These are phyloP conservation scores for Phytophthora palmivora DNA, from an alignment of 352 stramenopile genomes.

Conservation along the genomic window DNA sequence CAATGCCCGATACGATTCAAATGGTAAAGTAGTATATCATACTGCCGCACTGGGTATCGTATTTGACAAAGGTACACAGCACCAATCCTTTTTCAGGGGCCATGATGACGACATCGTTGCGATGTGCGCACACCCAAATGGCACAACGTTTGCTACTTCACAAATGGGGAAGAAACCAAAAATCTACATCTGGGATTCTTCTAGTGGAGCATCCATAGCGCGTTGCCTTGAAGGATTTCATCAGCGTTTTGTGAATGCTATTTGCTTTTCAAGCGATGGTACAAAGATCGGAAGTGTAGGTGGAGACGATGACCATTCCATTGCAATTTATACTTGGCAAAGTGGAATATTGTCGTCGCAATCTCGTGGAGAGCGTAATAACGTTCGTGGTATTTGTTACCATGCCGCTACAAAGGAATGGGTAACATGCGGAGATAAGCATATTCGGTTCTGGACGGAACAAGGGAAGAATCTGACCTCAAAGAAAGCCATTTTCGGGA, in stretches of 20 bases:
- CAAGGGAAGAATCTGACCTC: conserved; percentile 74
- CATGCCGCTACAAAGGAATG: conserved; percentile 56
- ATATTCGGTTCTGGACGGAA: conserved; percentile 81
- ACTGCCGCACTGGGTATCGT: conserved; percentile 80
- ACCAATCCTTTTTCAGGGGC: conserved; percentile 63
- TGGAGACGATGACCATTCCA: conserved; percentile 84
- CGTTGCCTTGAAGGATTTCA: conserved; percentile 81
- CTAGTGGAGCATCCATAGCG: conserved; percentile 32
- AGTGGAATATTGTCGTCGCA: conserved; percentile 52
- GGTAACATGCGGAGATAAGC: conserved; percentile 77
- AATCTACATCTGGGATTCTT: conserved; percentile 83
- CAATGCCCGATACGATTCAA: conserved; percentile 74
- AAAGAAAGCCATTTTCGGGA: conserved; percentile 78
- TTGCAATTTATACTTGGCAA: conserved; percentile 86
- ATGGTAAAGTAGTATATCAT: conserved; percentile 77
- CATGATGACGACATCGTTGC: conserved; percentile 90
- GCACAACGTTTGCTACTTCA: conserved; percentile 83
- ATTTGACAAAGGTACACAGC: conserved; percentile 53
- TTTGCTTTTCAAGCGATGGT: conserved; percentile 79
- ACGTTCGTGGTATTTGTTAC: conserved; percentile 59
- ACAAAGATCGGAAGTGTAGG: conserved; percentile 75
- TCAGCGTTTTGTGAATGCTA: conserved; percentile 68
- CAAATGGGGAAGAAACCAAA: conserved; percentile 87
- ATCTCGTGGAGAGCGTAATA: conserved; percentile 72
- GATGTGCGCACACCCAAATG: conserved; percentile 80